Evolutionary conservation across 495 filamentous ascomycete species (phyloP), one percentile per base, ranked within the genome.

Genomic region (Parmelia sp.): DNA sequence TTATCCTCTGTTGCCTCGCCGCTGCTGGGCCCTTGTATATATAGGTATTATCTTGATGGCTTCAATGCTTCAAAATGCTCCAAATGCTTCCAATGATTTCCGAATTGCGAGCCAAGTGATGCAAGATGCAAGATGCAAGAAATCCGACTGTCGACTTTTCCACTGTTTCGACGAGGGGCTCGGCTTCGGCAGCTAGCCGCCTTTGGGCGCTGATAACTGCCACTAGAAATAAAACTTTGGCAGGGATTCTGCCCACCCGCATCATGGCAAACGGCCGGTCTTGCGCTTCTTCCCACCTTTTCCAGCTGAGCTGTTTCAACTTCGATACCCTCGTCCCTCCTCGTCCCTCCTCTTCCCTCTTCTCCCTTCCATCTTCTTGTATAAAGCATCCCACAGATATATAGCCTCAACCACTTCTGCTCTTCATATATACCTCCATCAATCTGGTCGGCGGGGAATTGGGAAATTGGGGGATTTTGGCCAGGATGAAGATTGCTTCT

Each of bases 401-500:
- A n/a, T n/a, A 5, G 17, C 19, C 11, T 53, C 14, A 17, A 15
- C 31, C 0, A 0, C 25, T 19, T 53, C 19, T 17, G 12, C 49
- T 31, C n/a, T n/a, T n/a, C 6, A 7, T 53, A 53, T 31, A 53
- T 19, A 53, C 19, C 12, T 53, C 15, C 25, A 31, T 19, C 27
- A 15, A 51, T 14, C 45, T 51, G 0, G 27, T 51, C n/a, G n/a
- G n/a, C n/a, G n/a, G n/a, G n/a, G n/a, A n/a, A n/a, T n/a, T n/a
- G n/a, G n/a, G n/a, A n/a, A n/a, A n/a, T n/a, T n/a, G 10, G 23
- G 45, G 10, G 5, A 53, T 29, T 53, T 17, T 53, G 17, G 10
- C 2, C 25, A 35, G 44, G 5, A 63, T 57, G 61, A 33, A 63
- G 51, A n/a, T 57, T 62, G 14, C 31, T 23, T 57, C 1, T 45